These are phyloP conservation scores for Xylariaceae sp. DNA, from an alignment of 2,329 filamentous ascomycete species.

Conservation along the genomic window DNA sequence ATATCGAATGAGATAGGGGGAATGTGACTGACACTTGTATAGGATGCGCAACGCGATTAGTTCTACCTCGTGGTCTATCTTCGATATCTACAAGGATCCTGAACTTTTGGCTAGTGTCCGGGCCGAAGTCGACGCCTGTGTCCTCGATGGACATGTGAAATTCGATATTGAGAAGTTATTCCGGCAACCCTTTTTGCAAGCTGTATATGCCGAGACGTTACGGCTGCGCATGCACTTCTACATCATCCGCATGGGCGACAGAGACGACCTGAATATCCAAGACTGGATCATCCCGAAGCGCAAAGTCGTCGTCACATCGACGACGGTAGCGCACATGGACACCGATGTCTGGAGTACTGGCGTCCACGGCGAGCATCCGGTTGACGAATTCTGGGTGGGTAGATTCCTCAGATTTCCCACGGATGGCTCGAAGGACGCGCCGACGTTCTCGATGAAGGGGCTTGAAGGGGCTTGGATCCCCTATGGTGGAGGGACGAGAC, in stretches of 20 bases:
- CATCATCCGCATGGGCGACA: neutral
- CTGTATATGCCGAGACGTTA: too few relatives aligned
- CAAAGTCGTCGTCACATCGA: conserved; percentile 11
- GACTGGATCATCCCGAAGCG: neutral
- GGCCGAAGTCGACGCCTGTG: too few relatives aligned
- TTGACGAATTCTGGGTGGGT: conserved; percentile 28
- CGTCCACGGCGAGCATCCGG: conserved; percentile 22
- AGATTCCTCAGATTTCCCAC: conserved; percentile 23
- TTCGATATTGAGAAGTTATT: too few relatives aligned
- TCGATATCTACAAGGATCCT: too few relatives aligned
- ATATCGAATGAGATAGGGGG: too few relatives aligned
- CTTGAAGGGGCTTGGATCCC: conserved; percentile 30
- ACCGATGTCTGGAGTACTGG: conserved; percentile 23
- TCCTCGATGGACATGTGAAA: too few relatives aligned
- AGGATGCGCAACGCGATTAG: too few relatives aligned
- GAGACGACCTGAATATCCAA: neutral
- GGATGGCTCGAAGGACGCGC: neutral
- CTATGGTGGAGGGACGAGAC: conserved; percentile 25
- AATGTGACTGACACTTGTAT: too few relatives aligned
- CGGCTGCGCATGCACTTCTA: neutral
- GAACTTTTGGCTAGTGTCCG: too few relatives aligned
- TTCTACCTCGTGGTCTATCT: too few relatives aligned
- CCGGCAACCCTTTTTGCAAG: too few relatives aligned
- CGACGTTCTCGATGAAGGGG: conserved; percentile 26
- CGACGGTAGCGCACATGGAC: conserved; percentile 31